Conservation (phyloP, 2,329 filamentous ascomycete species). For the Colletotrichum tropicale region DNA sequence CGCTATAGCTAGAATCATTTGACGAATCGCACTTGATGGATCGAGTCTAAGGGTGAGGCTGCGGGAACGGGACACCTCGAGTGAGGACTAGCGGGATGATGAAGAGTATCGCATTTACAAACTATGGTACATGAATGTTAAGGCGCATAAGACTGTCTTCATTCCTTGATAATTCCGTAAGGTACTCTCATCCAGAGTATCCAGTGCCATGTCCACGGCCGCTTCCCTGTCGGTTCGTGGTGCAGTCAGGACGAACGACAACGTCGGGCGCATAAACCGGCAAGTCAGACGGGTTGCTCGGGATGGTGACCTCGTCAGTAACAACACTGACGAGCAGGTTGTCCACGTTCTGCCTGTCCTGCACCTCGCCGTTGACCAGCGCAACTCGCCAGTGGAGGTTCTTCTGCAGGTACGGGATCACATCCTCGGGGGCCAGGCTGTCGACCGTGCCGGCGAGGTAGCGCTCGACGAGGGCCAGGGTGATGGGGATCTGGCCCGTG, state of each 20-base stretch:
- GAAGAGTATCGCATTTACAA: too few species aligned
- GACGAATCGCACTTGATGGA: too few species aligned
- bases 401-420: conserved; percentile 28
- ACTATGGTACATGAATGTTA: background rate
- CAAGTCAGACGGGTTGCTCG: background rate
- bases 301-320: conserved; percentile 6
- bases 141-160: background rate
- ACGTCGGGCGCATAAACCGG: background rate
- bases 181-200: background rate
- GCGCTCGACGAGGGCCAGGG: conserved; percentile 30
- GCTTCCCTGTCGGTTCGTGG: background rate
- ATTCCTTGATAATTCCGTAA: background rate
- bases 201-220: conserved; percentile 7
- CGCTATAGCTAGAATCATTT: too few species aligned
- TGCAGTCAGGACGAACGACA: background rate
- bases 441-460: conserved; percentile 24
- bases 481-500: conserved; percentile 31
- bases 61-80: too few species aligned
- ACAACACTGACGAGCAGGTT: conserved; percentile 9
- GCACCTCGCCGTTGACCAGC: conserved; percentile 24
- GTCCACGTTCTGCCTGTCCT: background rate
- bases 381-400: conserved; percentile 28
- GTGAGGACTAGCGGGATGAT: too few species aligned
- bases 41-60: too few species aligned
- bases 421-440: conserved; percentile 25